A percentile compares a stretch with the other conserved stretches of the same genome.
These are phyloP conservation scores for Fusarium sp. DNA, from an alignment of 2,329 filamentous ascomycete genomes.

Conservation along the genomic window DNA sequence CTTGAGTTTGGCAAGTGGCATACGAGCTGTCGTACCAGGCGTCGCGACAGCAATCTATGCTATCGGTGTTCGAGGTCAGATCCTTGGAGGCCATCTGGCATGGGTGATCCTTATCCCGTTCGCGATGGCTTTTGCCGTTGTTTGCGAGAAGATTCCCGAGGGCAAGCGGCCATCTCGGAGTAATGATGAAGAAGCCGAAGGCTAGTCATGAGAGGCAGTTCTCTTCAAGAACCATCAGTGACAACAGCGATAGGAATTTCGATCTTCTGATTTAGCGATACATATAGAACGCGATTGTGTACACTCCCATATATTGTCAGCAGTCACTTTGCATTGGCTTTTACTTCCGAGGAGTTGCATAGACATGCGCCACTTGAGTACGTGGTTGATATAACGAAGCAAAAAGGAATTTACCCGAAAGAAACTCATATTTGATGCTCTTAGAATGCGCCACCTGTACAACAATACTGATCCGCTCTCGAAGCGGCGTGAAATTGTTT, in stretches of 20 bases:
- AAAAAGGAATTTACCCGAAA: not conserved
- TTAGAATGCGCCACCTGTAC: too few relatives aligned
- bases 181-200: constrained; percentile 26
- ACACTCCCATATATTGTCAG: not conserved
- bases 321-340: not conserved
- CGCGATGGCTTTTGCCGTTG: constrained; percentile 46
- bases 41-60: constrained; percentile 77
- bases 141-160: constrained; percentile 47
- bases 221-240: not conserved
- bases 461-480: not conserved
- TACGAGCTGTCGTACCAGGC: constrained; percentile 75
- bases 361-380: not conserved
- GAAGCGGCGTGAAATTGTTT: too few relatives aligned
- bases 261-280: not conserved
- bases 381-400: not conserved
- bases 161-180: constrained; percentile 38
- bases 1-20: constrained; percentile 69
- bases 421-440: not conserved
- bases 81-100: constrained; percentile 69
- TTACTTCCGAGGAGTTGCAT: not conserved
- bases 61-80: constrained; percentile 70
- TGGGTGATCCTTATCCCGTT: constrained; percentile 53
- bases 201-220: not conserved
- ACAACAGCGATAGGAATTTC: too few relatives aligned
- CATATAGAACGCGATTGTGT: not conserved